Conservation (phyloP, 2,329 filamentous ascomycete genomes). For the Ascosphaera aggregata region DNA sequence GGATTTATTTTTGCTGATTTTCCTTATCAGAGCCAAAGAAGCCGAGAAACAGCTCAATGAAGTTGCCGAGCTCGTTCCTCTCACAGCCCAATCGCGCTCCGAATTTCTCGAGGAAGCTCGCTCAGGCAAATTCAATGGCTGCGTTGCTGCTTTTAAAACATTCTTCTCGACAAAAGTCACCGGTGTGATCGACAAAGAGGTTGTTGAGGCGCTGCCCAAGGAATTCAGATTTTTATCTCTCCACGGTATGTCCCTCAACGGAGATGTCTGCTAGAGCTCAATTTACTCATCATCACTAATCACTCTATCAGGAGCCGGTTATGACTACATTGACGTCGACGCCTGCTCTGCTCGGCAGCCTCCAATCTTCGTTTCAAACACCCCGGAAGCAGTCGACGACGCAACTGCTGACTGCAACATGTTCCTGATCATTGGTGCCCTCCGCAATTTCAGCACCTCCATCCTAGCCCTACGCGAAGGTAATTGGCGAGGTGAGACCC, state of each 20-base stretch:
- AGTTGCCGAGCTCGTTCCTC: constrained; percentile 44
- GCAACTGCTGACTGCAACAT: constrained; percentile 62
- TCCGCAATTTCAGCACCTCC: constrained; percentile 46
- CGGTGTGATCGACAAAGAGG: constrained; percentile 44
- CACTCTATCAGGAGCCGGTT: constrained; percentile 46
- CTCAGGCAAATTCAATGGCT: constrained; percentile 41
- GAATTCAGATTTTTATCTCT: constrained; percentile 17
- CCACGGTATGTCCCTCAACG: constrained; percentile 16
- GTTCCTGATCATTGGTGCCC: constrained; percentile 57
- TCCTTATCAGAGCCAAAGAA: constrained; percentile 27
- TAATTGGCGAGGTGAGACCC: constrained; percentile 38
- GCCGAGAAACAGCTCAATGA: constrained; percentile 38
- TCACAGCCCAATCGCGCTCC: constrained; percentile 32
- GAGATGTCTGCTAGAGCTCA: not conserved
- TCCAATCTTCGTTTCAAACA: constrained; percentile 50
- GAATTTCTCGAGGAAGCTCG: constrained; percentile 48
- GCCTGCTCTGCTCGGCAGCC: constrained; percentile 41
- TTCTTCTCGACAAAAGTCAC: constrained; percentile 41
- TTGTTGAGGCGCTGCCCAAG: constrained; percentile 29
- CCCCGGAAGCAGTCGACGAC: constrained; percentile 60
- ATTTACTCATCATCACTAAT: not conserved
- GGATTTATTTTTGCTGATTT: no score
- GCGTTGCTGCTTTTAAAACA: constrained; percentile 45
- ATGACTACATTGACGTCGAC: constrained; percentile 56
- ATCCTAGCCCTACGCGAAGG: constrained; percentile 43